Evolutionary conservation across 805 yeast species (phyloP).

Genomic region (Lipomyces yamadae): DNA sequence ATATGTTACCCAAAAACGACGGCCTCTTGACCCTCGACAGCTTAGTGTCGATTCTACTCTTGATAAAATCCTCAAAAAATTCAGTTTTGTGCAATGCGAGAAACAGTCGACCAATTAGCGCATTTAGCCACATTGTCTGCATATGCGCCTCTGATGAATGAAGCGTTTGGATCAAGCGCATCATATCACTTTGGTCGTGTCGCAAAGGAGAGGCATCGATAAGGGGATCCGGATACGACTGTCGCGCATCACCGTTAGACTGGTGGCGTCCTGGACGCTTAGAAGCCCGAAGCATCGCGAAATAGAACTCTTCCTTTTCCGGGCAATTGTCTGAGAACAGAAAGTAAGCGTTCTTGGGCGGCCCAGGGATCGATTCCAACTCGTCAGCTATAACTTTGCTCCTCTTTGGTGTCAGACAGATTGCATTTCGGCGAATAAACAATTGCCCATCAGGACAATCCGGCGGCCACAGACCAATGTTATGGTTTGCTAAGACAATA

Average conservation of each 20-base stretch:
- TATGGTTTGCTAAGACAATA: constrained; percentile 69
- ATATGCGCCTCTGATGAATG: constrained; percentile 84
- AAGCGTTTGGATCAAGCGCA: constrained; percentile 72
- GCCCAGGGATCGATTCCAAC: constrained; percentile 21
- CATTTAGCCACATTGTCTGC: constrained; percentile 89
- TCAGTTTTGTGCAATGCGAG: constrained; percentile 76
- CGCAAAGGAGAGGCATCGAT: constrained; percentile 74
- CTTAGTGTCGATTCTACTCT: constrained; percentile 67
- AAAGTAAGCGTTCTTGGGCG: constrained; percentile 55
- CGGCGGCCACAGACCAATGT: constrained; percentile 87
- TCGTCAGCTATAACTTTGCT: constrained; percentile 38
- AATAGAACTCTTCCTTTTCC: constrained; percentile 94
- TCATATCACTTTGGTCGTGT: constrained; percentile 70
- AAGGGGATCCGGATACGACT: constrained; percentile 56
- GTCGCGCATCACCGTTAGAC: not conserved
- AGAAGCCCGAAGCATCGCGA: constrained; percentile 78
- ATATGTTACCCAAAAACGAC: constrained; percentile 82
- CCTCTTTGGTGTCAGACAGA: constrained; percentile 60
- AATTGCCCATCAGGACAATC: constrained; percentile 72
- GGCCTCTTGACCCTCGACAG: constrained; percentile 81
- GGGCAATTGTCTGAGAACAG: constrained; percentile 76
- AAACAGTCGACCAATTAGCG: constrained; percentile 80
- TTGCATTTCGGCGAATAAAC: constrained; percentile 78
- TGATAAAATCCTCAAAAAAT: constrained; percentile 61
- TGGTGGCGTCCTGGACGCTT: constrained; percentile 45